These are phyloP conservation scores for Schwanniomyces polymorphus DNA, from an alignment of 805 yeast genomes.

Conservation along the genomic window DNA sequence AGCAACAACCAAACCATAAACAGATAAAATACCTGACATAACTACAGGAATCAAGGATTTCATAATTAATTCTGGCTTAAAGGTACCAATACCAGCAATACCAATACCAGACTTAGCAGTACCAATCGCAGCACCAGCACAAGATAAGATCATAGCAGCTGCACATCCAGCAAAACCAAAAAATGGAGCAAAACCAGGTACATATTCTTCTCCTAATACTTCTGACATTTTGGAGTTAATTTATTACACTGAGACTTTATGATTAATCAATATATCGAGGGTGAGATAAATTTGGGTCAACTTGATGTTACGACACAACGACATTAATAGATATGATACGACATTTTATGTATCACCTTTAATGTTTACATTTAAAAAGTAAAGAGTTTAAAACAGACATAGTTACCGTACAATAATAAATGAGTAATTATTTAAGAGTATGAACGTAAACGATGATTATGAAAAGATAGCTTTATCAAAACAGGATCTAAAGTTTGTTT, in stretches of 20 bases:
- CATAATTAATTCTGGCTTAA: conserved; percentile 96
- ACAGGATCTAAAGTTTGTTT: conserved; percentile 53
- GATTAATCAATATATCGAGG: not conserved
- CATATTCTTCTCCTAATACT: conserved; percentile 55
- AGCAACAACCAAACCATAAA: conserved; percentile 94
- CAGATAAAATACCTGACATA: conserved; percentile 96
- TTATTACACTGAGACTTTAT: not conserved
- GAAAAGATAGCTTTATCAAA: conserved; percentile 48
- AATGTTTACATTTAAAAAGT: not conserved
- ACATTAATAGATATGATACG: not conserved
- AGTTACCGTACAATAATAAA: not conserved
- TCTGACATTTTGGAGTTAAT: conserved; percentile 8
- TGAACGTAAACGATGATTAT: conserved; percentile 26
- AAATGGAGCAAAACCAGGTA: conserved; percentile 94
- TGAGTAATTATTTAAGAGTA: conserved; percentile 3
- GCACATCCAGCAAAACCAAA: conserved; percentile 98
- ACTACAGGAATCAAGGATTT: conserved; percentile 94
- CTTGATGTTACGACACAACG: not conserved
- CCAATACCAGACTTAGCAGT: conserved; percentile 98
- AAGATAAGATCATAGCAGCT: conserved; percentile 84
- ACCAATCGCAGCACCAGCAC: conserved; percentile 98
- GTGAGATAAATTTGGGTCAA: not conserved
- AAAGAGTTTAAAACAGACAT: not conserved
- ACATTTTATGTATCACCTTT: not conserved
- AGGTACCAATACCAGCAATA: conserved; percentile 96